Base-by-base conservation (phyloP, 805 yeast species). In the Candida tammaniensis region DNA sequence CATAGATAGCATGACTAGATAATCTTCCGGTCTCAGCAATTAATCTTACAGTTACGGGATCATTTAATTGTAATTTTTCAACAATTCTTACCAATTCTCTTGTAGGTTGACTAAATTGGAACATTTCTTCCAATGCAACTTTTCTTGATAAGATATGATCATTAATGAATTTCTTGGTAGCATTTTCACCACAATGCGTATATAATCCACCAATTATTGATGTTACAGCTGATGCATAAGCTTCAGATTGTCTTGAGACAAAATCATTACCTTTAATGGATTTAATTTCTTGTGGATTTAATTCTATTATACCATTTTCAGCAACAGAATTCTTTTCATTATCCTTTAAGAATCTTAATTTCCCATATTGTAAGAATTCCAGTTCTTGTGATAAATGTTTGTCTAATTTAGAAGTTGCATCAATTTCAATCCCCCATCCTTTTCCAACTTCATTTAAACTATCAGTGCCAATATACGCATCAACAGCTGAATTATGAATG, bases 21-120 rank as follows among this genome's bases (percentile, higher is more conserved):
- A 72, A 68, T 61, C 98, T 77, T 58, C 99, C 99, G 18, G 96
- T 84, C 62, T 93, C 99, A 21, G 95, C 89, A 36, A 93, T 66
- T 39, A 93, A 72, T 54, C 94, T 79, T 16, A 65, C 52, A 30
- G 88, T 80, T 4, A 83, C 74, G 18, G 97, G 96, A 14, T 76
- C 73, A 32, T 74, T 74, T 45, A 91, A 69, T 10, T 77, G 75
- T 54, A 89, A 83, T 44, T 89, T 78, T 36, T 77, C 80, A 52
- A 96, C 80, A 31, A 93, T 64, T 39, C 78, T 75, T 1, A 86
- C 74, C 40, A 93, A 70, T 55, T 89, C 93, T 56, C 93, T 75
- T 10, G 91, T 83, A 25, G 98, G 96, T 54, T 82, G 82, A 48
- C 76, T 78, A 57, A 93, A 87, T 49, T 76, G 77, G 59, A 93